phyloP scores from a whole-genome alignment of 768 basidiomycete species.

The Floccularia luteovirens region DNA sequence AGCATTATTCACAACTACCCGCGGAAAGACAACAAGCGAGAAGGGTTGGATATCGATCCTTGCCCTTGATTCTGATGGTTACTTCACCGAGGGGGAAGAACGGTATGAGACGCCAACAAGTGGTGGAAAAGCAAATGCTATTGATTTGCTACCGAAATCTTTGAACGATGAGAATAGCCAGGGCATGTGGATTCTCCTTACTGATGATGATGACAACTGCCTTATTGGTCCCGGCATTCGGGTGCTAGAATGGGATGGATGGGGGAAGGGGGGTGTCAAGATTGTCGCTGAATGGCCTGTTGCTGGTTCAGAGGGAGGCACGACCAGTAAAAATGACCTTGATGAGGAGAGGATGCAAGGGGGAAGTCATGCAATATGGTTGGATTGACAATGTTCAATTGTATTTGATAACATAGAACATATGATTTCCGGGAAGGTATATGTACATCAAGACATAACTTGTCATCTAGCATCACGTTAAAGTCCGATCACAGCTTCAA shows the following conservation, averaged over 20 bases:
- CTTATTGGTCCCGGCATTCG: conserved; percentile 28
- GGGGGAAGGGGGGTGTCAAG: conserved; percentile 27
- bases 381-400: too few species aligned
- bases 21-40: conserved; percentile 25
- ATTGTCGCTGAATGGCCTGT: conserved; percentile 35
- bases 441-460: too few species aligned
- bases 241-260: conserved; percentile 44
- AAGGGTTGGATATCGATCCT: conserved; percentile 38
- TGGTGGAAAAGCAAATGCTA: conserved; percentile 45
- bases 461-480: conserved; percentile 7
- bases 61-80: conserved; percentile 28
- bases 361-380: conserved; percentile 46
- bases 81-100: conserved; percentile 16
- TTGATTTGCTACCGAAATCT: conserved; percentile 30
- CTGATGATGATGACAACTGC: conserved; percentile 34
- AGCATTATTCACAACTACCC: conserved; percentile 39
- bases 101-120: conserved; percentile 36
- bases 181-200: conserved; percentile 39
- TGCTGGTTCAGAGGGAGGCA: conserved; percentile 7
- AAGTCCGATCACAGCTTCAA: conserved; percentile 36
- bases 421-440: too few species aligned
- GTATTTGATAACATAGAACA: too few species aligned
- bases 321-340: conserved; percentile 6
- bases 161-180: conserved; percentile 9
- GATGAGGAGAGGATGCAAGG: conserved; percentile 25